A percentile compares a stretch with the other conserved stretches of the same genome.
These are phyloP conservation scores for Monosporascus sp. DNA, from an alignment of 2,329 filamentous ascomycete species.

Conservation along the genomic window DNA sequence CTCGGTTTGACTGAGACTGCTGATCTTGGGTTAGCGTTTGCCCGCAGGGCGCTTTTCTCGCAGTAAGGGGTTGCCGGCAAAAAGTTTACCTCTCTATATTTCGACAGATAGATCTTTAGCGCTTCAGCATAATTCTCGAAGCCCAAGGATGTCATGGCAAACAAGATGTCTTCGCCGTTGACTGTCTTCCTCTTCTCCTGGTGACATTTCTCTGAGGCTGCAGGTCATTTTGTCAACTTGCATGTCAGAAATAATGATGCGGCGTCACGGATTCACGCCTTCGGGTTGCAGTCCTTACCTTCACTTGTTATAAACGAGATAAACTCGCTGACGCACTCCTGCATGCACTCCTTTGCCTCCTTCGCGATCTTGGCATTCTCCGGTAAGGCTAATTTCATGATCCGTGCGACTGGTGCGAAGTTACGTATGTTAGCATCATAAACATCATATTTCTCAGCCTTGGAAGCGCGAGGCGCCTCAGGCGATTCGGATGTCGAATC, in stretches of 20 bases:
- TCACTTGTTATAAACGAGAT: slow-evolving; percentile 99
- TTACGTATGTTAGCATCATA: slow-evolving; percentile 92
- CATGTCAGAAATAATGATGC: slow-evolving; percentile 8
- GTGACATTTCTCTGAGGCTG: slow-evolving; percentile 98
- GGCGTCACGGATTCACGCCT: too few species aligned
- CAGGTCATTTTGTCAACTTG: slow-evolving; percentile 20
- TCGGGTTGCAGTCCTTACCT: slow-evolving; percentile 53
- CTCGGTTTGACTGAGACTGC: slow-evolving; percentile 76
- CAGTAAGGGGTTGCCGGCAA: slow-evolving; percentile 3
- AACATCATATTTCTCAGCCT: slow-evolving; percentile 44
- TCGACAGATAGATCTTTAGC: slow-evolving; percentile 94
- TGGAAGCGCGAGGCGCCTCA: slow-evolving; percentile 42
- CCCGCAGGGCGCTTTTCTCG: slow-evolving; percentile 2
- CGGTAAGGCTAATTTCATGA: slow-evolving; percentile 97
- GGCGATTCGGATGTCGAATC: slow-evolving; percentile 49
- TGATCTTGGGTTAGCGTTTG: slow-evolving; percentile 33
- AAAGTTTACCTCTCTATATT: slow-evolving; percentile 89
- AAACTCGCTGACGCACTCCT: slow-evolving; percentile 99
- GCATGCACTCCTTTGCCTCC: slow-evolving; percentile 99
- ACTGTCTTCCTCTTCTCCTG: slow-evolving; percentile 99
- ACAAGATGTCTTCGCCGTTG: slow-evolving; percentile 96
- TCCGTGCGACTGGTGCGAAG: slow-evolving; percentile 92
- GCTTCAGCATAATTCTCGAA: slow-evolving; percentile 99
- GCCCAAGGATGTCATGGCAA: slow-evolving; percentile 96
- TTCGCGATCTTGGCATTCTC: slow-evolving; percentile 99